Evolutionary conservation across 2,329 filamentous ascomycete genomes (phyloP).

Genomic region (Fusarium palustre): DNA sequence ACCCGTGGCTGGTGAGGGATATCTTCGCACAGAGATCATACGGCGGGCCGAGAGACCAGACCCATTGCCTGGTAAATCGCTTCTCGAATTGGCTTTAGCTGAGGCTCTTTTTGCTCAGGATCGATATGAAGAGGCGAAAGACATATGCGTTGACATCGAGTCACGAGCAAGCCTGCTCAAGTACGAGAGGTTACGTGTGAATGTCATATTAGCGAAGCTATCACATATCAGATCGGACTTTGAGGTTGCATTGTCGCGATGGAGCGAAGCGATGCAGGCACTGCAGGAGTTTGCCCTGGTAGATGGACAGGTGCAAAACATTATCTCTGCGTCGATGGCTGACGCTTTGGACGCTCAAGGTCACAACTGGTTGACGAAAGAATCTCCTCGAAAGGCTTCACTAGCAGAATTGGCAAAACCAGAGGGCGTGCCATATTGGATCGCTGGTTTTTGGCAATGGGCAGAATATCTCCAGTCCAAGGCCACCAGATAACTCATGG

Average conservation of each 20-base stretch:
- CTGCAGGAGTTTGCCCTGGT: constrained; percentile 37
- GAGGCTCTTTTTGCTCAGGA: constrained; percentile 39
- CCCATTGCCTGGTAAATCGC: constrained; percentile 30
- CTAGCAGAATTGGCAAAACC: constrained; percentile 36
- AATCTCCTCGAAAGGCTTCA: constrained; percentile 37
- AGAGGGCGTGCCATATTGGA: constrained; percentile 38
- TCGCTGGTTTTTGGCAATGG: constrained; percentile 40
- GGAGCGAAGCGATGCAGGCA: constrained; percentile 40
- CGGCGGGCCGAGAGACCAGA: constrained; percentile 21
- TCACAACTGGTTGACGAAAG: constrained; percentile 38
- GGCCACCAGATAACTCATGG: constrained; percentile 1
- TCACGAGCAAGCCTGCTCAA: constrained; percentile 35
- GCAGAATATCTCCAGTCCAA: constrained; percentile 35
- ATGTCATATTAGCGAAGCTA: constrained; percentile 38
- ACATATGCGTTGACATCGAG: constrained; percentile 30
- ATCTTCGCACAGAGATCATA: constrained; percentile 32
- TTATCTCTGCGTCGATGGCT: constrained; percentile 37
- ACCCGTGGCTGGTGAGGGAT: constrained; percentile 22
- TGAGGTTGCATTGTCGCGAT: constrained; percentile 33
- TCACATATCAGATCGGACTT: constrained; percentile 34
- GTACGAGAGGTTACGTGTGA: constrained; percentile 34
- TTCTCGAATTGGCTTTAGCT: constrained; percentile 37
- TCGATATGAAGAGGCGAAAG: constrained; percentile 29
- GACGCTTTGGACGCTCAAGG: constrained; percentile 39
- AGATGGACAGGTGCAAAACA: constrained; percentile 34